Conservation (phyloP, 495 filamentous ascomycete genomes). For the Annulohypoxylon maeteangense region DNA sequence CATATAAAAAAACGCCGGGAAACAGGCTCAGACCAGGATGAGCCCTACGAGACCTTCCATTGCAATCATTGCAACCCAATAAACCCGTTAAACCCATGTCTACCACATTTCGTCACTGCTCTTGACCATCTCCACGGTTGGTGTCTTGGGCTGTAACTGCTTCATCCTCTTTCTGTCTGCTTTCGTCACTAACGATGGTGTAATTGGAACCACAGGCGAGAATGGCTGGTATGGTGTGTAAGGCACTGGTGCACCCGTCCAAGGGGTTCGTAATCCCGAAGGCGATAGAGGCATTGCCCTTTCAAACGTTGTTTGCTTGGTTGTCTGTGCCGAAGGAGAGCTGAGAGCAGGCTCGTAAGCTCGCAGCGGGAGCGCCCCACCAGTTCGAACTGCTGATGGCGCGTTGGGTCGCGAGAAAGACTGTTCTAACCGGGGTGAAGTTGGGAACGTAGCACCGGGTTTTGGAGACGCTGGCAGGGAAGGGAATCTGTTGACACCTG, state of each 20-base stretch:
- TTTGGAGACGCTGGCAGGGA: constrained; percentile 58
- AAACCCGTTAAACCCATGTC: constrained; percentile 13
- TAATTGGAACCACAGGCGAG: constrained; percentile 87
- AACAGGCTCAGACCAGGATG: constrained; percentile 5
- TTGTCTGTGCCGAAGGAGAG: constrained; percentile 61
- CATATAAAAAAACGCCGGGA: constrained; percentile 21
- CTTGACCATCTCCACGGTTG: constrained; percentile 65
- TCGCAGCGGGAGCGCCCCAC: constrained; percentile 69
- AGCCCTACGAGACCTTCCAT: constrained; percentile 9
- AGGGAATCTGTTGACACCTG: constrained; percentile 59
- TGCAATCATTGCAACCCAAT: constrained; percentile 1
- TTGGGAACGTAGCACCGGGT: constrained; percentile 53
- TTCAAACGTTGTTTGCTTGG: constrained; percentile 84
- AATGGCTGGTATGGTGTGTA: constrained; percentile 95
- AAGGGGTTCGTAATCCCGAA: constrained; percentile 67
- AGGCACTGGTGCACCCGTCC: constrained; percentile 78
- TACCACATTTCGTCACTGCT: constrained; percentile 65
- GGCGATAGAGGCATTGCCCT: constrained; percentile 64
- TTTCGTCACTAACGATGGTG: constrained; percentile 79
- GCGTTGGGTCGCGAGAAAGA: constrained; percentile 53
- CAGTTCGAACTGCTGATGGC: constrained; percentile 56
- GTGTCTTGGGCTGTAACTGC: constrained; percentile 67
- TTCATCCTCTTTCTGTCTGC: constrained; percentile 76
- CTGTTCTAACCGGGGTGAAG: constrained; percentile 53
- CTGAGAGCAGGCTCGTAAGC: constrained; percentile 66